Evolutionary conservation across 805 yeast species (phyloP), one percentile per base, ranked within the genome.

Genomic region (Teunomyces tritomae): DNA sequence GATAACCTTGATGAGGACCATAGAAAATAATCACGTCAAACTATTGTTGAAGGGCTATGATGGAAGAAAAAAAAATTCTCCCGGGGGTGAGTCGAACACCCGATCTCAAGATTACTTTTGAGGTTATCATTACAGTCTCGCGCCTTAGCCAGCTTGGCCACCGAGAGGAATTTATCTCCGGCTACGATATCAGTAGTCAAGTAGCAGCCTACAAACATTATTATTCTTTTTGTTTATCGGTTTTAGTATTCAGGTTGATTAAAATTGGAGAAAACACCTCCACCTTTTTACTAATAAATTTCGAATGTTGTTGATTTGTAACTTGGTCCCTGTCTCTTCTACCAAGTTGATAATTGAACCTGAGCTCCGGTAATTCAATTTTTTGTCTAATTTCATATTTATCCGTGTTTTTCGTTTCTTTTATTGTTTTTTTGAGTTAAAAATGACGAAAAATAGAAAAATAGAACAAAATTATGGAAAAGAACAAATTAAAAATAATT

Each of bases 91-190:
- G 71, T 70, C 73, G 75, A 70, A 70, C 75, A 67, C 75, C 71
- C 74, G 74, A 69, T 70, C 75, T 69, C 70, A 68, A 67, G 75
- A 70, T 70, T 57, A 64, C 72, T 60, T 20, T 47, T 57, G 62
- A 57, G 59, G 47, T 51, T 51, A 49, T 55, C 63, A 64, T 68
- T 68, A 70, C 75, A 70, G 75, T 70, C 74, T 66, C 71, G 70
- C 74, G 74, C 75, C 73, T 69, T 70, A 69, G 69, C 75, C 75
- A 68, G 72, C 75, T 70, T 69, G 73, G 75, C 75, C 73, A 70
- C 73, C 73, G 61, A 60, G 75, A 67, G 73, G 17, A 37, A 11
- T 26, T n/a, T 10, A 24, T 28, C 5, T 9, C 39, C 8, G 24
- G 10, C 11, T 6, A 7, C 10, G 30, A n/a, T 11, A 14, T 39